Evolutionary conservation across 108 stramenopile species (phyloP), one percentile per base, ranked within the genome.

Genomic region (Craspedostauros australis): DNA sequence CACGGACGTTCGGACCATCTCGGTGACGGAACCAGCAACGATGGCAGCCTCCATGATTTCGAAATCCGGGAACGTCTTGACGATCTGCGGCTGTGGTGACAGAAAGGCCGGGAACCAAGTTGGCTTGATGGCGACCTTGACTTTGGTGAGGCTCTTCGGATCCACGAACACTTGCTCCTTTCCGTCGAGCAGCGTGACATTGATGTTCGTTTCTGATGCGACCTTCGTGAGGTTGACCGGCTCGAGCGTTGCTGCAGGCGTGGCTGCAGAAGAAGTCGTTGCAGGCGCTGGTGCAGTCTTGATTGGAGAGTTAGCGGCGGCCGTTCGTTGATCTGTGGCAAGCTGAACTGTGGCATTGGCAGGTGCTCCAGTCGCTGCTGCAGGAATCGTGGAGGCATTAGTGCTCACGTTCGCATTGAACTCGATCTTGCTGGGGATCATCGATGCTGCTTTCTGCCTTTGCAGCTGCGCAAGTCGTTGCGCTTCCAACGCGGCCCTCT

Each of bases 1-100:
- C 7, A 88, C 22, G 4, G 43, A 54, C 7, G 86, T 86, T 25
- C 86, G 68, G n/a, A 72, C 40, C 52, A 84, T 79, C 60, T 88
- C 90, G 3, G 74, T 76, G 2, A 65, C 22, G 33, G 77, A 64
- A 40, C 90, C 90, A 16, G 89, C 89, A 22, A 81, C 22, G 6
- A 75, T 74, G 8, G 77, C 73, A 4, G 90, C 86, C 3, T 64
- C 27, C 26, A 92, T 58, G 21, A 92, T 45, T 62, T 92, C 79
- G 18, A 49, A 49, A 50, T 92, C 72, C n/a, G 86, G 68, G 28
- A 83, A 86, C 9, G 63, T 34, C 32, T 73, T 73, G 14, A 87
- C 63, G 3, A 88, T 67, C 43, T 72, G 58, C 2, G 75, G 53
- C 3, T 53, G 59, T 16, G 74, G 72, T 43, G 52, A 32, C 19